phyloP scores from a whole-genome alignment of 1,284 basidiomycete species.

The Phellopilus nigrolimitatus region DNA sequence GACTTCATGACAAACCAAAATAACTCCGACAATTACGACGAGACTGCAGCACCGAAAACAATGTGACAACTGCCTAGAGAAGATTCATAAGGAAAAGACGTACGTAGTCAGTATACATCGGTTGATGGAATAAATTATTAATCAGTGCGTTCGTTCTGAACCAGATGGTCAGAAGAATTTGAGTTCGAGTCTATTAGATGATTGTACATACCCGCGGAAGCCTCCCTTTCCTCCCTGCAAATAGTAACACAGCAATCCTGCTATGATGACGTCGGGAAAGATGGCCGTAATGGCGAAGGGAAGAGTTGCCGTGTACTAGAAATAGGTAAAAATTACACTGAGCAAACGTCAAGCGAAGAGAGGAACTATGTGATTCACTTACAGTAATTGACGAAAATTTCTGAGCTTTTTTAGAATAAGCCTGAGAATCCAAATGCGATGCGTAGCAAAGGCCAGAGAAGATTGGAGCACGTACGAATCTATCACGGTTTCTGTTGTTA shows the following conservation, averaged over 20 bases:
- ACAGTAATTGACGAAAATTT: constrained; percentile 12
- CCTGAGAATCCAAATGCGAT: constrained; percentile 2
- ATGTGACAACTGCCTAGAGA: too few relatives aligned
- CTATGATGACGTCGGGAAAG: constrained; percentile 40
- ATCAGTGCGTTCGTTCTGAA: constrained; percentile 38
- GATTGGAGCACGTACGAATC: constrained; percentile 6
- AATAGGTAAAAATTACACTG: background rate
- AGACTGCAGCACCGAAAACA: too few relatives aligned
- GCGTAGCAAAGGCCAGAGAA: background rate
- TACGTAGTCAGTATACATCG: constrained; percentile 43
- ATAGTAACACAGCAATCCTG: constrained; percentile 34
- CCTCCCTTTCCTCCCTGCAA: constrained; percentile 30
- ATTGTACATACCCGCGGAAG: constrained; percentile 9
- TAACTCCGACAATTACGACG: constrained; percentile 37
- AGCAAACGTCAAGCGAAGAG: too few relatives aligned
- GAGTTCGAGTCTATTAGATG: background rate
- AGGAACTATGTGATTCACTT: too few relatives aligned
- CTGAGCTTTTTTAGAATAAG: constrained; percentile 9
- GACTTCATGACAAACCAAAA: too few relatives aligned
- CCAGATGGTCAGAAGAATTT: background rate
- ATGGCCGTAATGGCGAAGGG: constrained; percentile 38
- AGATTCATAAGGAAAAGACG: constrained; percentile 21
- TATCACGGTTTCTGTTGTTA: constrained; percentile 15
- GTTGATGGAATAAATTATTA: constrained; percentile 44
- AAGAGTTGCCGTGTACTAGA: constrained; percentile 26